Evolutionary conservation across 176 grass and related monocot genomes (phyloP), one percentile per base, ranked within the genome.

Genomic region (Luzula sylvatica): DNA sequence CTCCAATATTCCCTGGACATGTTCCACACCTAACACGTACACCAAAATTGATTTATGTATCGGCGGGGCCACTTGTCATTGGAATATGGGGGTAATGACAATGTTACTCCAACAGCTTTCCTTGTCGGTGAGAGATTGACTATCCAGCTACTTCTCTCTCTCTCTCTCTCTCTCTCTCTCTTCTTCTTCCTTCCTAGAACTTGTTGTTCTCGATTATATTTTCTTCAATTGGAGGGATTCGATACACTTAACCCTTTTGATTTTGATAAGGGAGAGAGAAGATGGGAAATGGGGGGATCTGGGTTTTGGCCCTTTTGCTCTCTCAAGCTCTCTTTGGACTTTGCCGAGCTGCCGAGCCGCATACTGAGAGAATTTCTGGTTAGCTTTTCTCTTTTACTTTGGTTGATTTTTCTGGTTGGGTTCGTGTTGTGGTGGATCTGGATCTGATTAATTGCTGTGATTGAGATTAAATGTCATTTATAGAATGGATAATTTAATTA

Each of bases 341-440:
- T 48, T 3, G n/a, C 5, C 50, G 27, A 16, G 38, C 21, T 12
- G 74, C 67, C 22, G 40, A 55, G 45, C 66, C 13, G 56, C 56
- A 24, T 32, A 70, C 66, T 3, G 74, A 77, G 27, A 69, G 74
- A 53, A 77, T 77, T 70, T 70, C 66, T 48, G 74, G 74, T 77
- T 52, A 30, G 55, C 55, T 77, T 50, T 59, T 53, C 8, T 68
- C 17, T 12, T 18, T 52, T 45, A 27, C 15, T 55, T 45, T 11
- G 12, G 14, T 32, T 5, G 14, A 2, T 42, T 55, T n/a, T 66
- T 65, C 11, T 53, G 38, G 14, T 55, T 45, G 7, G 1, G 15
- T n/a, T 53, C 16, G 32, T 9, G 22, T 5, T 42, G 11, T 12
- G 21, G 45, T 48, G 12, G 42, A 58, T 50, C 43, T 32, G 43